These are phyloP conservation scores for Lachnellula willkommii DNA, from an alignment of 2,329 filamentous ascomycete genomes.

Conservation along the genomic window DNA sequence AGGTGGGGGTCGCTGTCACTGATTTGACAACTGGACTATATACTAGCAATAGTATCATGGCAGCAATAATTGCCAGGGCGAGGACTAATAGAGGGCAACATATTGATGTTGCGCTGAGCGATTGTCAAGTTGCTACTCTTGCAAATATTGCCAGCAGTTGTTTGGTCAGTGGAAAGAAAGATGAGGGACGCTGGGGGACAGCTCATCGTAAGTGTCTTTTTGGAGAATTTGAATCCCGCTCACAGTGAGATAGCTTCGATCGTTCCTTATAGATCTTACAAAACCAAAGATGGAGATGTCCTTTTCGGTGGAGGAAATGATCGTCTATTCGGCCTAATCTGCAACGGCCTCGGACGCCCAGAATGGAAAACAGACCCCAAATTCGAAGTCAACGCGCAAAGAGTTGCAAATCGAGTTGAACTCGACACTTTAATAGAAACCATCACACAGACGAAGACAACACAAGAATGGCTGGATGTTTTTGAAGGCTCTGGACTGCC, in stretches of 20 bases:
- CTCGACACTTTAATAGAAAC: conserved; percentile 76
- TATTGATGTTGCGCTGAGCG: conserved; percentile 84
- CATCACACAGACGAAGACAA: conserved; percentile 71
- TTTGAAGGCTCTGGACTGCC: conserved; percentile 92
- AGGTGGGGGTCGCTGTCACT: conserved; percentile 95
- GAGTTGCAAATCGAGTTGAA: conserved; percentile 66
- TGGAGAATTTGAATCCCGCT: conserved; percentile 1
- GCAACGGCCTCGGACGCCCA: conserved; percentile 51
- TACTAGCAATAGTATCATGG: conserved; percentile 93
- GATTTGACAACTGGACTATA: conserved; percentile 94
- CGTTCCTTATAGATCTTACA: conserved; percentile 86
- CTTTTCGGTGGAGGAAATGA: conserved; percentile 70
- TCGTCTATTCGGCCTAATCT: conserved; percentile 60
- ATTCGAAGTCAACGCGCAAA: conserved; percentile 56
- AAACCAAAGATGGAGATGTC: conserved; percentile 65
- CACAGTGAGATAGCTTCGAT: conserved; percentile 68
- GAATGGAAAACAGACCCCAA: conserved; percentile 56
- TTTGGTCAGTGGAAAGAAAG: conserved; percentile 79
- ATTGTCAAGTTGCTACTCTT: conserved; percentile 90
- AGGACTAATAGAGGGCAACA: conserved; percentile 80
- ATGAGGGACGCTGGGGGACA: conserved; percentile 90
- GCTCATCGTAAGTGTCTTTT: conserved; percentile 67
- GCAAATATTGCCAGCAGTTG: conserved; percentile 94
- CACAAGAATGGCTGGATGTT: conserved; percentile 77
- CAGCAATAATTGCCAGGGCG: conserved; percentile 71